Conservation (phyloP, 495 filamentous ascomycete genomes). For the Neurospora discreta region DNA sequence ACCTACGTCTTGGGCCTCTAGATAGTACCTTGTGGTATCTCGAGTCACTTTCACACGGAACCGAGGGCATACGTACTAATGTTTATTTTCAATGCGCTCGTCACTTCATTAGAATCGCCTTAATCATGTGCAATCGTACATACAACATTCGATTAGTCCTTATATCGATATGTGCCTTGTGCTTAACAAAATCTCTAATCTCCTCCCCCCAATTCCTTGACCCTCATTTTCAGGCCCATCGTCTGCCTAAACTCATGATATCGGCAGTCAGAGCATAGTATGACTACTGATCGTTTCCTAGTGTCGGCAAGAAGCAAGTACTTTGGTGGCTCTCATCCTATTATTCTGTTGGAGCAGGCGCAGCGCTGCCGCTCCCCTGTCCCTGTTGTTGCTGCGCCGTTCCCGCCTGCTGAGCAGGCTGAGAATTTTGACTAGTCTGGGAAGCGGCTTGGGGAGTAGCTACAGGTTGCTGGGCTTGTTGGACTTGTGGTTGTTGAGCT, state of each 20-base stretch:
- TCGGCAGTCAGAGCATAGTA: background rate
- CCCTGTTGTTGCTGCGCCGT: slow-evolving; percentile 23
- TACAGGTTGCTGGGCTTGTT: slow-evolving; percentile 12
- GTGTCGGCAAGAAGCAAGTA: background rate
- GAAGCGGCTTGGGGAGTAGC: background rate
- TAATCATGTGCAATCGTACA: background rate
- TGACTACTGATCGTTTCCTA: background rate
- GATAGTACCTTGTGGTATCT: background rate
- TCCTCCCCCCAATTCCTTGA: background rate
- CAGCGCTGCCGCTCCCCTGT: slow-evolving; percentile 33
- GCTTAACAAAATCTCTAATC: background rate
- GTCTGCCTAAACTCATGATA: background rate
- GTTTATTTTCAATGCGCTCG: background rate
- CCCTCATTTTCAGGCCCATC: background rate
- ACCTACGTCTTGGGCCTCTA: background rate
- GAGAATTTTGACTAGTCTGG: background rate
- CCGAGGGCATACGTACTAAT: background rate
- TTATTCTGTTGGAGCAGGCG: slow-evolving; percentile 20
- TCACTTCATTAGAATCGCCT: background rate
- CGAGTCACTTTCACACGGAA: background rate
- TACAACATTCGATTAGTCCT: background rate
- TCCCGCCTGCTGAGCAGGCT: slow-evolving; percentile 3
- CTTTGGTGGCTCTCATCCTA: background rate
- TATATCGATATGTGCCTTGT: background rate
- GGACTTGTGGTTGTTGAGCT: slow-evolving; percentile 10